Base-by-base conservation (phyloP, 139 green algal species). In the Trebouxia sp. region DNA sequence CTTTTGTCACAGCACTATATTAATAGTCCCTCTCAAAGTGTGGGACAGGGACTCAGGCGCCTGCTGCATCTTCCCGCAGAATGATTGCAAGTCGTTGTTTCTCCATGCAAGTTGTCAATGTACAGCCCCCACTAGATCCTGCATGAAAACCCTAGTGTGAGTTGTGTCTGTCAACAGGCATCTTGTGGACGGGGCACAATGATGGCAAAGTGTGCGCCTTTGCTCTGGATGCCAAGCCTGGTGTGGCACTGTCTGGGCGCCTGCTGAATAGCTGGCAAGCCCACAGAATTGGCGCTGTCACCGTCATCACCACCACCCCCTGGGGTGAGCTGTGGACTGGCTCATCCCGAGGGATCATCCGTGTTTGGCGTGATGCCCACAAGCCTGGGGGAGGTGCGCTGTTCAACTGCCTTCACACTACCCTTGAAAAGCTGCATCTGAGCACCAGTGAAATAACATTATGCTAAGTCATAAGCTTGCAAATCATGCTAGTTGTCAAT, bases 241-340 rank as follows among this genome's bases (percentile, higher is more conserved):
- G 84, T 45, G 24, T 58, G n/a, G 65, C 56, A 48, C 65, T 79
- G 39, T 75, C 69, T 5, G 56, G n/a, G 6, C 69, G 74, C 6
- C 45, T 12, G 32, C 42, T 85, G 22, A 65, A 67, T 55, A 30
- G 51, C 43, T 87, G 83, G 83, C 69, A 84, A 62, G 80, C 80
- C 10, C 80, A 80, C 37, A 67, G 51, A 58, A 42, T 78, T 30
- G 83, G 88, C 51, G 66, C 78, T 28, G 80, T 93, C 5, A 88
- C 84, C 1, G 55, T 83, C 38, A 78, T 95, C 62, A 79, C 65
- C 26, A 42, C 87, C 24, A 88, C 80, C 1, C 62, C 82, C 0
- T 85, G 83, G 78, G 91, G 91, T n/a, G 87, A 93, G 9, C 83
- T 95, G 65, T 95, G 90, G 91, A 94, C 86, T 6, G 91, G 83